A percentile compares a stretch with the other conserved stretches of the same genome.
These are phyloP conservation scores for Seiridium unicorne DNA, from an alignment of 2,329 filamentous ascomycete genomes.

Conservation along the genomic window DNA sequence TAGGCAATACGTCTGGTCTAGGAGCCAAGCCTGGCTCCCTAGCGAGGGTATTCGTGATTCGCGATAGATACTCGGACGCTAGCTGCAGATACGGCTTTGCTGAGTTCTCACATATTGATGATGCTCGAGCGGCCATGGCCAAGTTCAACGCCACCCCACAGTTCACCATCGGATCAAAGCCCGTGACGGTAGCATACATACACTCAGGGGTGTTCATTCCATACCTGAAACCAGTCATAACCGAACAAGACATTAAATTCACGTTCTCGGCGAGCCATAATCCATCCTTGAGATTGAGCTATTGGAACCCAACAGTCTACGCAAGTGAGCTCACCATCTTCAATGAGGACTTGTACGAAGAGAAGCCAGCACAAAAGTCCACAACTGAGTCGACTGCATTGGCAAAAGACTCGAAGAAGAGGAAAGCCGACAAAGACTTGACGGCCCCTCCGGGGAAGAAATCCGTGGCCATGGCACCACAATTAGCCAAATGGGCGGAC, in stretches of 20 bases:
- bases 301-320: conserved; percentile 75
- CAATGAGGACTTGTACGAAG: conserved; percentile 41
- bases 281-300: conserved; percentile 64
- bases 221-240: conserved; percentile 54
- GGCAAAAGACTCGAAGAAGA: conserved; percentile 30
- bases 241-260: conserved; percentile 56
- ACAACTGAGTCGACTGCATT: conserved; percentile 30
- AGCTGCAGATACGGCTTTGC: conserved; percentile 83
- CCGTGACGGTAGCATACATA: conserved; percentile 71
- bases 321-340: conserved; percentile 63
- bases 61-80: conserved; percentile 68
- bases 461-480: conserved; percentile 57
- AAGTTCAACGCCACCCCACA: conserved; percentile 71
- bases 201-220: conserved; percentile 85
- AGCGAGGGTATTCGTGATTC: conserved; percentile 72
- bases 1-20: conserved; percentile 54
- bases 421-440: conserved; percentile 48
- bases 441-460: conserved; percentile 37
- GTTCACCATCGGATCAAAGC: conserved; percentile 75
- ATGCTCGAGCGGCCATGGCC: conserved; percentile 70
- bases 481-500: conserved; percentile 71
- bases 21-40: conserved; percentile 75
- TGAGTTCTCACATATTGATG: conserved; percentile 74
- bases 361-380: conserved; percentile 36
- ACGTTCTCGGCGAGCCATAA: conserved; percentile 73